Evolutionary conservation across 1,139 yeast species (phyloP), one percentile per base, ranked within the genome.

Genomic region (Pneumocystis canis): DNA sequence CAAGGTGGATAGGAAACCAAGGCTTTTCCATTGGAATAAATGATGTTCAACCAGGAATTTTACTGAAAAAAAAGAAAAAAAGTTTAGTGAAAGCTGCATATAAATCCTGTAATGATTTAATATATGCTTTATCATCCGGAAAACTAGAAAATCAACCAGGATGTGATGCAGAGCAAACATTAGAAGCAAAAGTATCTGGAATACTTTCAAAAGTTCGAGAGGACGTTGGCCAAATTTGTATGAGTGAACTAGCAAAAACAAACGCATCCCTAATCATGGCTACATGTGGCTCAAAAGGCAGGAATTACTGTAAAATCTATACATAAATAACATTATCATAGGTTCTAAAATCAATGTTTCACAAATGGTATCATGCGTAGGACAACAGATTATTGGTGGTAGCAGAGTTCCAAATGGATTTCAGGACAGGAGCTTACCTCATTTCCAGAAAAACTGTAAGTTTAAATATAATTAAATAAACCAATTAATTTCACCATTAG

Each of bases 301-400:
- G 20, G 30, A 25, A 3, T 57, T 39, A 20, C 30, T 30, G 5
- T 57, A 39, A 20, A 11, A 20, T 57, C 9, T 30, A 47, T 11
- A 9, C 25, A 57, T 57, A 57, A 57, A 20, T 35, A 39, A 35
- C n/a, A 5, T 11, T 11, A 35, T 30, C 14, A 2, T 57, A 57
- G 59, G 98, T 75, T 92, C 98, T 57, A 89, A 97, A 0, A 82
- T 94, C 68, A 94, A 94, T 74, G 98, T 94, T 58, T 92, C 98
- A 11, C 99, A 94, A 77, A 94, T 94, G 99, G 98, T 94, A 80
- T 98, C 99, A 0, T 97, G 94, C 73, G 99, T 94, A 61, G 99
- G 99, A 65, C 99, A 94, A 76, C 99, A 94, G 75, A 94, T 94
- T 78, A 94, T 94, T 70, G 84, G 96, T 4, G 99, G 99, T 75